Evolutionary conservation across 2,329 filamentous ascomycete genomes (phyloP).

Genomic region (Emmonsia crescens): DNA sequence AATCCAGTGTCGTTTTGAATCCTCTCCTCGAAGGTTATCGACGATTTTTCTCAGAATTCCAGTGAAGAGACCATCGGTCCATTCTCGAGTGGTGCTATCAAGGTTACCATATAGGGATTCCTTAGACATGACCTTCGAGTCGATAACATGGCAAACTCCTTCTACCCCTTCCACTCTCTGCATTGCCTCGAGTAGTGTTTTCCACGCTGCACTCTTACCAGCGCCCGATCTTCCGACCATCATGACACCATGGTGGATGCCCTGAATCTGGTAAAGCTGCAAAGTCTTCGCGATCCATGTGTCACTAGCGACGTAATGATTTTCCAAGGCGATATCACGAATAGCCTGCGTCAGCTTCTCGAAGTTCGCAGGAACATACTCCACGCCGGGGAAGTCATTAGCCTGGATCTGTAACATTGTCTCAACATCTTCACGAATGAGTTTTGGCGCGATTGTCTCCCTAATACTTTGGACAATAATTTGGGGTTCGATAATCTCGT

Average conservation of each 20-base stretch:
- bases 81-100: conserved; percentile 93
- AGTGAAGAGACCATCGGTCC: conserved; percentile 97
- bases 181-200: conserved; percentile 77
- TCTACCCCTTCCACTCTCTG: conserved; percentile 86
- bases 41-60: conserved; percentile 97
- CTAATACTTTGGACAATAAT: conserved; percentile 98
- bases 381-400: conserved; percentile 80
- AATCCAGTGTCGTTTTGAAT: conserved; percentile 96
- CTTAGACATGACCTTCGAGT: conserved; percentile 99
- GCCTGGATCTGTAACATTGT: conserved; percentile 75
- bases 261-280: conserved; percentile 95
- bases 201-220: conserved; percentile 94
- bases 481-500: conserved; percentile 77
- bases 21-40: conserved; percentile 94
- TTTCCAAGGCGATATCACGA: conserved; percentile 67
- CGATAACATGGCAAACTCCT: conserved; percentile 93
- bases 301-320: conserved; percentile 80
- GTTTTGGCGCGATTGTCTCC: conserved; percentile 94
- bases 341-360: conserved; percentile 71
- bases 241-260: conserved; percentile 98
- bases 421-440: conserved; percentile 85
- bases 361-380: conserved; percentile 84
- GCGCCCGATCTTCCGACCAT: conserved; percentile 98
- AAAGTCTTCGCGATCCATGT: conserved; percentile 96
- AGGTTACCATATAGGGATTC: conserved; percentile 92